These are phyloP conservation scores for Sedum album DNA, from an alignment of 164 flowering plant species.

Conservation along the genomic window DNA sequence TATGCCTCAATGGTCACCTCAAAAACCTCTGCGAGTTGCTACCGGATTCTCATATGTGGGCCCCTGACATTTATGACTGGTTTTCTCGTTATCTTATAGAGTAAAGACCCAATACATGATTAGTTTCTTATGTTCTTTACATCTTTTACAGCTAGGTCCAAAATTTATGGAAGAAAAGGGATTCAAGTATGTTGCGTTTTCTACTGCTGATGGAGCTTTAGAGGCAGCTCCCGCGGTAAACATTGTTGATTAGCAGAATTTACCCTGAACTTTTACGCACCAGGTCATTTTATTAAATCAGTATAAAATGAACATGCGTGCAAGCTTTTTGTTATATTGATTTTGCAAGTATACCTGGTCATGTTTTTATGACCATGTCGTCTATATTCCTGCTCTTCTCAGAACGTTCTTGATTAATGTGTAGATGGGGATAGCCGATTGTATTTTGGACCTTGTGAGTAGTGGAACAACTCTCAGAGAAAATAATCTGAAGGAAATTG, in stretches of 20 bases:
- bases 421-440: conserved; percentile 98
- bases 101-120: not conserved
- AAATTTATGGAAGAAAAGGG: conserved; percentile 83
- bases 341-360: not conserved
- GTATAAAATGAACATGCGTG: not conserved
- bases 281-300: not conserved
- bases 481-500: conserved; percentile 91
- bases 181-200: conserved; percentile 65
- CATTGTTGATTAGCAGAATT: not conserved
- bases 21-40: conserved; percentile 86
- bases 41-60: conserved; percentile 76
- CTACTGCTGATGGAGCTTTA: conserved; percentile 95
- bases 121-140: not conserved
- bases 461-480: conserved; percentile 91
- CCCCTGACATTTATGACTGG: not conserved
- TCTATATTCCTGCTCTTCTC: not conserved
- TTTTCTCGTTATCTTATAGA: not conserved
- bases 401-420: not conserved
- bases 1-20: conserved; percentile 96
- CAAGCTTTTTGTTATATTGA: not conserved
- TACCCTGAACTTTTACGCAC: not conserved
- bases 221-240: conserved; percentile 99
- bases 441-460: conserved; percentile 92
- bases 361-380: not conserved
- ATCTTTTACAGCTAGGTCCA: conserved; percentile 59